phyloP scores from a whole-genome alignment of 2,329 filamentous ascomycete genomes.

The Lecanicillium sp. region DNA sequence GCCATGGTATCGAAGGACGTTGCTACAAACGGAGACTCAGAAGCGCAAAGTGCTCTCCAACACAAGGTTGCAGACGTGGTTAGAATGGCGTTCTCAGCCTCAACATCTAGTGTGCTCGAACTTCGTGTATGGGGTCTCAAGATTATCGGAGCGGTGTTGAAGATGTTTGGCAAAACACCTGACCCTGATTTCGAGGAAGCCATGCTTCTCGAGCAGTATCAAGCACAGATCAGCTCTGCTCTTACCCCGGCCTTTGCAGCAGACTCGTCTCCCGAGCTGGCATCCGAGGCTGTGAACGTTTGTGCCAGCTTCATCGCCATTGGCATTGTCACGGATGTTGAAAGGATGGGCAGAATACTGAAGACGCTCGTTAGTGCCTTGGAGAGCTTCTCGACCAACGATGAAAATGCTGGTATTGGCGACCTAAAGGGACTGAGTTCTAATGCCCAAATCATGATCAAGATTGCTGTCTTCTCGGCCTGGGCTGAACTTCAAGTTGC shows the following conservation, averaged over 20 bases:
- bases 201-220: conserved; percentile 93
- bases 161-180: conserved; percentile 90
- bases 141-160: conserved; percentile 87
- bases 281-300: conserved; percentile 92
- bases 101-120: conserved; percentile 85
- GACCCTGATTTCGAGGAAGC: conserved; percentile 98
- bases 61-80: conserved; percentile 84
- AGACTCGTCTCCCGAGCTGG: conserved; percentile 92
- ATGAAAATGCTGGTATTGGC: conserved; percentile 78
- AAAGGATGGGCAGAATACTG: conserved; percentile 96
- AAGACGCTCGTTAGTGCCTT: conserved; percentile 86
- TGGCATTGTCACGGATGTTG: conserved; percentile 93
- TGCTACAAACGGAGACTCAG: conserved; percentile 68
- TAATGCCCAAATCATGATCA: conserved; percentile 97
- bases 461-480: conserved; percentile 91
- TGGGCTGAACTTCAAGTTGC: conserved; percentile 97
- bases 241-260: conserved; percentile 92
- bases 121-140: conserved; percentile 85
- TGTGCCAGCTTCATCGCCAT: conserved; percentile 97
- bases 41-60: conserved; percentile 72
- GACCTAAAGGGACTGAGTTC: conserved; percentile 89
- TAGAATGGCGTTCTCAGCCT: conserved; percentile 94
- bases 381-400: conserved; percentile 81
- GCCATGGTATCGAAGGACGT: conserved; percentile 71
- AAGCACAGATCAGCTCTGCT: conserved; percentile 95